Evolutionary conservation across 345 rosid species (phyloP).

Genomic region (Sisymbrium irio): DNA sequence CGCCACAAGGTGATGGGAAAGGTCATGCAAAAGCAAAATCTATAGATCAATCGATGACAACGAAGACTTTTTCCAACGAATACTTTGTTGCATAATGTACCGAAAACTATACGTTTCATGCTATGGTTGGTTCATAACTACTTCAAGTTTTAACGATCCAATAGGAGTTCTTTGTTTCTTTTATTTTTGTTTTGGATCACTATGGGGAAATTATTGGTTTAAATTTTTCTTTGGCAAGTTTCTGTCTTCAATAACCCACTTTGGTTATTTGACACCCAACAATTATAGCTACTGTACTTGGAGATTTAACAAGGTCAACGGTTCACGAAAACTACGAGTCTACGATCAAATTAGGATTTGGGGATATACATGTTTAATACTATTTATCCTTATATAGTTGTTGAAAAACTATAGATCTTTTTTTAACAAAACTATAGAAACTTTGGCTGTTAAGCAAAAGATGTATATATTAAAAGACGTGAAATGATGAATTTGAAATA

Average conservation of each 20-base stretch:
- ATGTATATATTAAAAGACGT: not conserved
- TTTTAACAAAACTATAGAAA: no score
- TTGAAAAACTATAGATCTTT: not conserved
- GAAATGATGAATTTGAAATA: not conserved
- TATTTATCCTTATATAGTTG: not conserved
- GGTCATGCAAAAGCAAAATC: constrained; percentile 32
- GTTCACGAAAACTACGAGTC: not conserved
- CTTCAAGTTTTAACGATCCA: constrained; percentile 22
- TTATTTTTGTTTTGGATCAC: not conserved
- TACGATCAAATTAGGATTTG: not conserved
- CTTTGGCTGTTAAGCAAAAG: not conserved
- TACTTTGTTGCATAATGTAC: constrained; percentile 30
- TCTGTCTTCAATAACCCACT: constrained; percentile 18
- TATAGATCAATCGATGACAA: constrained; percentile 32
- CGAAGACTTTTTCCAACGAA: constrained; percentile 34
- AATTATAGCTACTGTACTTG: not conserved
- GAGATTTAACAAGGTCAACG: constrained; percentile 28
- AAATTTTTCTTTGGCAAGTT: constrained; percentile 17
- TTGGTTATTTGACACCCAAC: constrained; percentile 17
- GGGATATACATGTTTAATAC: not conserved
- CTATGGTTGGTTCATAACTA: constrained; percentile 44
- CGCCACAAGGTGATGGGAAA: constrained; percentile 55
- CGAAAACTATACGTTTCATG: constrained; percentile 43
- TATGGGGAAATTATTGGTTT: constrained; percentile 24
- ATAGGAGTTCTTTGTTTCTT: not conserved